Base-by-base conservation (phyloP, 2,329 filamentous ascomycete genomes). In the Fusarium zealandicum region DNA sequence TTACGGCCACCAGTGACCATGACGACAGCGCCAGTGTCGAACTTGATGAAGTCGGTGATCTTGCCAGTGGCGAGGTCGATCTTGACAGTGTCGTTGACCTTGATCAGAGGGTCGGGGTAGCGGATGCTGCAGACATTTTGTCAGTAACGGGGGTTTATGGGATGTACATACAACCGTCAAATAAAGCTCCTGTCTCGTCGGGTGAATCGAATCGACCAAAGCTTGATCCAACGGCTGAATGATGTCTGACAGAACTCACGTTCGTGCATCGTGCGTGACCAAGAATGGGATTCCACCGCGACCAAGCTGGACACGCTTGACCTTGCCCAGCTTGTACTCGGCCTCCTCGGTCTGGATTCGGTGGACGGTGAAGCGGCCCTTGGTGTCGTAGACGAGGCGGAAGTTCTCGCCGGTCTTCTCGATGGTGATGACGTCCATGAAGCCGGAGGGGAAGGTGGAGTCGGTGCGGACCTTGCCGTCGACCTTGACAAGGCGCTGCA, bases 211-310 rank as follows among this genome's bases (percentile, higher is more conserved):
- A 82, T 83, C 81, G 76, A 84, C 92, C 92, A 96, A 95, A 96
- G 85, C 90, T 95, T 96, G 92, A 91, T 93, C 92, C 93, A 97
- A 97, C 93, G 93, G 89, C 93, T 97, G 93, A 97, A 93, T 95
- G 93, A 97, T 92, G 90, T 90, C 82, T 86, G 83, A 87, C 82
- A 89, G 86, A 90, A 98, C 93, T 96, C 86, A 99, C 93, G 95
- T 99, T 92, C 95, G 90, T 84, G 95, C 95, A 95, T 99, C 95
- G 91, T 99, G 95, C 93, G 95, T 99, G 91, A 99, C 95, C 92
- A 98, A 97, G 93, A 96, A 99, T 96, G 95, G 95, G 89, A 99
- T 96, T 85, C 93, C 95, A 83, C 95, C 96, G 82, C 92, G 93
- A 86, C 95, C 95, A 74, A 99, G 88, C 86, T 99, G 95, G 65